Percentiles rank a stretch among this genome's conserved stretches.
Evolutionary conservation across 371 early-diverging fungal genomes (phyloP).

Genomic region (Circinella minor): DNA sequence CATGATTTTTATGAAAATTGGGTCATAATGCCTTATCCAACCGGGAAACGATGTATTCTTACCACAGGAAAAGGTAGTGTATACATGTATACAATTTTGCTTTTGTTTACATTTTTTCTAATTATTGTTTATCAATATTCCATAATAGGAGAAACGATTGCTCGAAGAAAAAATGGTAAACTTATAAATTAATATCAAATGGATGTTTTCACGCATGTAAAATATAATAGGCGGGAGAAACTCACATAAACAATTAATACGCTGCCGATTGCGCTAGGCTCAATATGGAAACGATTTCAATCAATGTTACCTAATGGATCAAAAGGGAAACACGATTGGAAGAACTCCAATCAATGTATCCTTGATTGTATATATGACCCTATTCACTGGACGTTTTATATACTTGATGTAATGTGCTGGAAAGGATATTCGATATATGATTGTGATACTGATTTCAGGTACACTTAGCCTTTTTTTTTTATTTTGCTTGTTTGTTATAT

Average conservation of each 20-base stretch:
- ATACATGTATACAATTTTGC: not conserved
- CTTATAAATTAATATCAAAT: not conserved
- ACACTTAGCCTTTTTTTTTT: not conserved
- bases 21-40: constrained; percentile 58
- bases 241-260: not conserved
- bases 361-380: constrained; percentile 68
- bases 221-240: no score
- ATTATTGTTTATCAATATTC: not conserved
- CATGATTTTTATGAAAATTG: constrained; percentile 55
- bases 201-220: not conserved
- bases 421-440: constrained; percentile 65
- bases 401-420: constrained; percentile 71
- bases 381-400: constrained; percentile 60
- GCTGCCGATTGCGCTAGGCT: constrained; percentile 18
- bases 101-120: not conserved
- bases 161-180: constrained; percentile 2
- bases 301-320: constrained; percentile 66
- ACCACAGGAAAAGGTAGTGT: constrained; percentile 55
- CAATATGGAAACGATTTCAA: constrained; percentile 51
- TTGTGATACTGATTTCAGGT: constrained; percentile 68
- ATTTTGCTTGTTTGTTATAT: not conserved
- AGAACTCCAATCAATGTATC: constrained; percentile 52
- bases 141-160: not conserved
- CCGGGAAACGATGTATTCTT: constrained; percentile 66
- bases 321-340: constrained; percentile 12